These are phyloP conservation scores for Penicillium canescens DNA, from an alignment of 495 filamentous ascomycete species.

Conservation along the genomic window DNA sequence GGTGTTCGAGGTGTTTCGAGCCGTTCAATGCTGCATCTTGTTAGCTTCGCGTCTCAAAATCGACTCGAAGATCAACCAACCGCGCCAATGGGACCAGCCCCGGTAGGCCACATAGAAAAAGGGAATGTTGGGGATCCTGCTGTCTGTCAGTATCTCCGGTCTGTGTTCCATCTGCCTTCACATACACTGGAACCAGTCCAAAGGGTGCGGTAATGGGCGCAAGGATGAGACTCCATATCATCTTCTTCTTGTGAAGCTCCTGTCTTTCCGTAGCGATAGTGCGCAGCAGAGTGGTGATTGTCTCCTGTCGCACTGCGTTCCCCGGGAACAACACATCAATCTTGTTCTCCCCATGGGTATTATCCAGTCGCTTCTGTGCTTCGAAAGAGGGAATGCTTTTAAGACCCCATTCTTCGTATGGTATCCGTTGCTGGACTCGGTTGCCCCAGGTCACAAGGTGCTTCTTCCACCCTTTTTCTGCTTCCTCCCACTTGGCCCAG, in stretches of 20 bases:
- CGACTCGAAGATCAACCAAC: conserved; percentile 30
- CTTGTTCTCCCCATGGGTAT: conserved; percentile 61
- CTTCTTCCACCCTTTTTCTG: conserved; percentile 83
- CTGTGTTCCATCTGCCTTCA: neutral
- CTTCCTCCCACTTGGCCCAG: conserved; percentile 87
- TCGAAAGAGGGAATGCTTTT: conserved; percentile 91
- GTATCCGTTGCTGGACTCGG: conserved; percentile 77
- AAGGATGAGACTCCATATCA: conserved; percentile 77
- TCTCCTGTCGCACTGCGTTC: conserved; percentile 61
- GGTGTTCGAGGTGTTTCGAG: conserved; percentile 80
- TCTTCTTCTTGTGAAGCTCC: conserved; percentile 67
- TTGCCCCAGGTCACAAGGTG: conserved; percentile 84
- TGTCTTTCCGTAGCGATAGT: conserved; percentile 76
- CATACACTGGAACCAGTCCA: conserved; percentile 82
- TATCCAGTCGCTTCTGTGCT: conserved; percentile 59
- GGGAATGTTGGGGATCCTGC: conserved; percentile 88
- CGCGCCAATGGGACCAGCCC: conserved; percentile 69
- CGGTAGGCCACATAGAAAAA: conserved; percentile 95
- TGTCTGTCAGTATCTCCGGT: conserved; percentile 6
- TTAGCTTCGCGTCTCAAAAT: conserved; percentile 6
- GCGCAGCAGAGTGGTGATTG: conserved; percentile 59
- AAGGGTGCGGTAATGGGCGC: conserved; percentile 86
- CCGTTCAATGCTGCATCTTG: conserved; percentile 64
- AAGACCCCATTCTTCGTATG: conserved; percentile 95
- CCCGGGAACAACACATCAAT: conserved; percentile 79